phyloP scores from a whole-genome alignment of 345 rosid genomes.

The Cochlearia excelsa region DNA sequence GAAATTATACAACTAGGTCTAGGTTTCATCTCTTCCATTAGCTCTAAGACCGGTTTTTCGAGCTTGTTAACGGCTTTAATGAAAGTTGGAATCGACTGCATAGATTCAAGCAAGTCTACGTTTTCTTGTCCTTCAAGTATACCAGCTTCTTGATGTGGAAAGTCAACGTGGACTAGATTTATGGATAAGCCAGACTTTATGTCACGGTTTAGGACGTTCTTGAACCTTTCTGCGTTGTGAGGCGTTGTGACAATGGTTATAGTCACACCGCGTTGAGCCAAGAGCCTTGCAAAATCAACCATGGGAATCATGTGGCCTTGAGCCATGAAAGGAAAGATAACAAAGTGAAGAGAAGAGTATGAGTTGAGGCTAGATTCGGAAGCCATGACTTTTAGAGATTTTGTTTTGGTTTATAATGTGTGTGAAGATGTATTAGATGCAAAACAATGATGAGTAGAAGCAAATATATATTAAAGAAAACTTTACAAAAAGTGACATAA shows the following conservation, averaged over 20 bases:
- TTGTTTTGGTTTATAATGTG: neutral
- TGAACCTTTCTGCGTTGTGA: slow-evolving; percentile 35
- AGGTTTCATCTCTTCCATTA: slow-evolving; percentile 37
- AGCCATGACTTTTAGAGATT: slow-evolving; percentile 14
- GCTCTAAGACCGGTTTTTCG: slow-evolving; percentile 33
- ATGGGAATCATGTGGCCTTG: slow-evolving; percentile 49
- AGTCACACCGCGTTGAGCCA: slow-evolving; percentile 42
- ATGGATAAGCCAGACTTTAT: slow-evolving; percentile 34
- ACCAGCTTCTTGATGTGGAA: slow-evolving; percentile 29
- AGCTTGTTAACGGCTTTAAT: slow-evolving; percentile 16
- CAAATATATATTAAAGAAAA: too few relatives aligned
- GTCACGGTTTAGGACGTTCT: slow-evolving; percentile 28
- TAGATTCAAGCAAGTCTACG: slow-evolving; percentile 30
- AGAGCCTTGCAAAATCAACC: slow-evolving; percentile 44
- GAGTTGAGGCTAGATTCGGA: too few relatives aligned
- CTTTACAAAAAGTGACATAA: too few relatives aligned
- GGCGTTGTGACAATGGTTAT: slow-evolving; percentile 51
- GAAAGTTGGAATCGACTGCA: slow-evolving; percentile 3
- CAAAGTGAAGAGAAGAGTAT: slow-evolving; percentile 43
- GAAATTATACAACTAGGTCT: slow-evolving; percentile 53
- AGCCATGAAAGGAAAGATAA: slow-evolving; percentile 45
- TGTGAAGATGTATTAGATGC: too few relatives aligned
- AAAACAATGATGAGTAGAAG: too few relatives aligned
- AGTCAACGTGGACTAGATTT: slow-evolving; percentile 16
- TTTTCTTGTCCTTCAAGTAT: slow-evolving; percentile 31